Evolutionary conservation across 2,329 filamentous ascomycete species (phyloP).

Genomic region (Cryphonectria japonica): DNA sequence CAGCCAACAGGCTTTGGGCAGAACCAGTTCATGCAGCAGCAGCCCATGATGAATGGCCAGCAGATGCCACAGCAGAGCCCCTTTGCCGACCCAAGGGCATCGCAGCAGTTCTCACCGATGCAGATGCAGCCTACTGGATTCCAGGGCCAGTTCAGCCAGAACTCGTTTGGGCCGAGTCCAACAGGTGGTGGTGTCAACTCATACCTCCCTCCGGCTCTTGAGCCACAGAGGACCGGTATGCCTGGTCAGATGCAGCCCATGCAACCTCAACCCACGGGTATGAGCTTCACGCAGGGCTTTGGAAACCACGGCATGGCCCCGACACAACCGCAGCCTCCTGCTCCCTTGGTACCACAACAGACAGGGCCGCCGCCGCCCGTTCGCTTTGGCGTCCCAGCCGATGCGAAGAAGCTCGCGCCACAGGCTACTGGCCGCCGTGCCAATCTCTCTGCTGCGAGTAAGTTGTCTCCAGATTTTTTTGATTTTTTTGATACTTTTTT

Average conservation of each 20-base stretch:
- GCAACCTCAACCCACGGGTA: conserved; percentile 54
- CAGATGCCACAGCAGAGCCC: conserved; percentile 47
- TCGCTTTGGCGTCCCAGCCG: conserved; percentile 78
- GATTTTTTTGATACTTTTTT: too few relatives aligned
- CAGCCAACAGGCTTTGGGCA: conserved; percentile 44
- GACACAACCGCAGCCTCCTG: conserved; percentile 59
- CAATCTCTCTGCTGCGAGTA: conserved; percentile 94
- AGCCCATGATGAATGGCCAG: conserved; percentile 41
- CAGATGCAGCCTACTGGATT: conserved; percentile 70
- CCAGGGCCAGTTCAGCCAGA: conserved; percentile 41
- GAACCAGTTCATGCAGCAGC: conserved; percentile 49
- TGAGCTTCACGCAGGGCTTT: conserved; percentile 51
- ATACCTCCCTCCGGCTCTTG: conserved; percentile 61
- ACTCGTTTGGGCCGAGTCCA: conserved; percentile 48
- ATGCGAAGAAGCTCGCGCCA: conserved; percentile 75
- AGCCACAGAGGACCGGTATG: conserved; percentile 63
- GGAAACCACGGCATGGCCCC: conserved; percentile 48
- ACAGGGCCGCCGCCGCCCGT: conserved; percentile 87
- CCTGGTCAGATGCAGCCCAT: conserved; percentile 42
- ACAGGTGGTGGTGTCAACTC: conserved; percentile 54
- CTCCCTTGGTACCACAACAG: conserved; percentile 74
- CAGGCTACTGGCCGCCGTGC: conserved; percentile 89
- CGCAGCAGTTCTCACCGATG: conserved; percentile 50
- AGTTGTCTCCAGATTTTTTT: conserved; percentile 51
- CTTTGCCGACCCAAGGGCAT: conserved; percentile 44